Evolutionary conservation across 768 basidiomycete genomes (phyloP).

Genomic region (Candolleomyces eurysporus): DNA sequence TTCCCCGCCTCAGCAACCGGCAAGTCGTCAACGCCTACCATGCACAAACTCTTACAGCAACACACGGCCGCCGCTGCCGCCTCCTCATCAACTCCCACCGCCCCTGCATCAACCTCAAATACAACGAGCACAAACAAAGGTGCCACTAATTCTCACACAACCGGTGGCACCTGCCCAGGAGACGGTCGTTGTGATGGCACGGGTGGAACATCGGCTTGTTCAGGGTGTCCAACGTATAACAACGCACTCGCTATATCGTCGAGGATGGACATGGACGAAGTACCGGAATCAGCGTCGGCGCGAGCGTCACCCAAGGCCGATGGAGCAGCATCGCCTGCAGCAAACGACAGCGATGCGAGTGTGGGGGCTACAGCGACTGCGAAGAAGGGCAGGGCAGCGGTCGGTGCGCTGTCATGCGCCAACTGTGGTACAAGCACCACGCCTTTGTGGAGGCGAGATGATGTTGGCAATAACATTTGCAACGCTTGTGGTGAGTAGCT

Average conservation of each 20-base stretch:
- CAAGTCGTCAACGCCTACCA: constrained; percentile 3
- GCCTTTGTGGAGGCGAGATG: constrained; percentile 86
- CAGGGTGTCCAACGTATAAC: constrained; percentile 96
- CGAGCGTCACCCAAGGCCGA: constrained; percentile 10
- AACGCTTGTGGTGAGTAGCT: constrained; percentile 85
- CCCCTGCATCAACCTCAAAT: constrained; percentile 15
- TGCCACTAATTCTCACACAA: not conserved
- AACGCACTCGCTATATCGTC: constrained; percentile 60
- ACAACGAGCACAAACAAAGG: constrained; percentile 15
- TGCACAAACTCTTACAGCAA: constrained; percentile 14
- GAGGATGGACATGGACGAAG: constrained; percentile 35
- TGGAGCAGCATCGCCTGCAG: constrained; percentile 19
- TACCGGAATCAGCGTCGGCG: constrained; percentile 9
- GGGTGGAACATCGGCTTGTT: constrained; percentile 89
- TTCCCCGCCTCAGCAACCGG: constrained; percentile 1
- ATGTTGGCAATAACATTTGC: constrained; percentile 90
- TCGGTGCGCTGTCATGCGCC: constrained; percentile 81
- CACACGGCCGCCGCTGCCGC: constrained; percentile 7
- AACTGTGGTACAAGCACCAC: constrained; percentile 90
- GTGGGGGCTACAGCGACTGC: constrained; percentile 21
- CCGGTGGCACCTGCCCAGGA: constrained; percentile 88
- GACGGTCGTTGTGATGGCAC: constrained; percentile 98
- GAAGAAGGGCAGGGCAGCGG: constrained; percentile 36
- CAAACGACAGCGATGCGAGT: constrained; percentile 33
- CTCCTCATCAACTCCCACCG: constrained; percentile 7